A percentile compares a stretch with the other conserved stretches of the same genome.
Conservation (phyloP, 2,329 filamentous ascomycete genomes). For the Graphilbum ipis-grandicollis region DNA sequence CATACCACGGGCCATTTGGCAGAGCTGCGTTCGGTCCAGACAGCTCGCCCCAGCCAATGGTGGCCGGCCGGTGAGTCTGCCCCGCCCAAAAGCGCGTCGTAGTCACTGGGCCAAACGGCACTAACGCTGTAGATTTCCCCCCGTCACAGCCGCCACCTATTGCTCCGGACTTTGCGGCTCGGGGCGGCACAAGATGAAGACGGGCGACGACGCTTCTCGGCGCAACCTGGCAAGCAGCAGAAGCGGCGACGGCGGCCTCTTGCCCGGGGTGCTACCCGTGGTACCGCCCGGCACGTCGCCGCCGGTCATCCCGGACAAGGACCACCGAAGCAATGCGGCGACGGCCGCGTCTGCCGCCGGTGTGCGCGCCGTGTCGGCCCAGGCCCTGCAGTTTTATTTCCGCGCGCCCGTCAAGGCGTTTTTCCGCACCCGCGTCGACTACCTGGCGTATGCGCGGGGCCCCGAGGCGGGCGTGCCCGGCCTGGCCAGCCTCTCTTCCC, state of each 20-base stretch:
- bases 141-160: too few species aligned
- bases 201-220: conserved; percentile 7
- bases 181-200: conserved; percentile 6
- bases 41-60: too few species aligned
- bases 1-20: too few species aligned
- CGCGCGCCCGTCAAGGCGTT: conserved; percentile 83
- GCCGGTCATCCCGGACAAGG: conserved; percentile 22
- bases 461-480: conserved; percentile 19
- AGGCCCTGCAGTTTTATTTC: conserved; percentile 82
- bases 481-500: conserved; percentile 1
- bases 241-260: background rate
- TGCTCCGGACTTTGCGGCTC: too few species aligned
- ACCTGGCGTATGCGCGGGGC: conserved; percentile 41
- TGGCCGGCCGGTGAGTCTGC: too few species aligned
- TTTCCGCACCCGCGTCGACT: conserved; percentile 80
- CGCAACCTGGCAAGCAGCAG: too few species aligned
- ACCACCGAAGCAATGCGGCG: conserved; percentile 34
- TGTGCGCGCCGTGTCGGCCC: conserved; percentile 66
- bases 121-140: too few species aligned
- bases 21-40: too few species aligned
- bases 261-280: conserved; percentile 22
- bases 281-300: conserved; percentile 17
- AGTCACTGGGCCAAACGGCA: too few species aligned
- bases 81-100: too few species aligned
- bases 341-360: conserved; percentile 71